These are phyloP conservation scores for Parmales sp. DNA, from an alignment of 108 stramenopile genomes.

Conservation along the genomic window DNA sequence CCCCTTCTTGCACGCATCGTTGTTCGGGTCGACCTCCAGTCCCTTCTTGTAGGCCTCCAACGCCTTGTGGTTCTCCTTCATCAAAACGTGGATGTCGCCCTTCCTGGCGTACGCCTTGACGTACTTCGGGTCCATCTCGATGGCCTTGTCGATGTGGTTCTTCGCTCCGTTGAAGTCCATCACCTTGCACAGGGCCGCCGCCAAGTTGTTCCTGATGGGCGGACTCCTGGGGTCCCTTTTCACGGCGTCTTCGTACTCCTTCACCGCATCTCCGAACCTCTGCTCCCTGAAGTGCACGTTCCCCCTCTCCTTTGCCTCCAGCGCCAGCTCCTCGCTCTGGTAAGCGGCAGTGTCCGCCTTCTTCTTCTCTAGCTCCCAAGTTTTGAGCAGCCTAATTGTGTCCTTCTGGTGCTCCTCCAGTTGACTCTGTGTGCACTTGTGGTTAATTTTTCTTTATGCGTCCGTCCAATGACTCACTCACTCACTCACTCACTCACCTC, in stretches of 20 bases:
- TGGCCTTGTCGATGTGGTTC: conserved; percentile 78
- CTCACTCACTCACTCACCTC: no score
- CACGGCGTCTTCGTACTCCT: conserved; percentile 77
- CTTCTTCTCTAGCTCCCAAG: conserved; percentile 81
- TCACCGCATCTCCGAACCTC: conserved; percentile 43
- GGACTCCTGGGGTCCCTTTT: conserved; percentile 96
- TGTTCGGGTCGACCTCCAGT: conserved; percentile 70
- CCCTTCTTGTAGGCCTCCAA: conserved; percentile 89
- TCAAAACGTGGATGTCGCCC: conserved; percentile 92
- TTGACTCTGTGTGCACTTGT: no score
- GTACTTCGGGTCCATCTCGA: conserved; percentile 93
- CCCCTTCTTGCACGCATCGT: conserved; percentile 84
- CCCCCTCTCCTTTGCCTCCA: conserved; percentile 93
- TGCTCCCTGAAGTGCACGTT: conserved; percentile 85
- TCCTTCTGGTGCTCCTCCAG: conserved; percentile 72
- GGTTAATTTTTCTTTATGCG: no score
- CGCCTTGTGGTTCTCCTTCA: conserved; percentile 97
- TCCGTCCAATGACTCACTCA: no score
- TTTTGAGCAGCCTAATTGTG: conserved; percentile 87
- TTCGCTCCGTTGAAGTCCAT: conserved; percentile 95
- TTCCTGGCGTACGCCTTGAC: conserved; percentile 97
- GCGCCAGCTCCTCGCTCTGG: conserved; percentile 86
- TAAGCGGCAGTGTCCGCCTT: conserved; percentile 79
- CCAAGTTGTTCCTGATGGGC: conserved; percentile 91
- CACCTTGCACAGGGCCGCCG: conserved; percentile 89